A percentile compares a stretch with the other conserved stretches of the same genome.
phyloP scores from a whole-genome alignment of 768 basidiomycete genomes.

The Tremella fuciformis region DNA sequence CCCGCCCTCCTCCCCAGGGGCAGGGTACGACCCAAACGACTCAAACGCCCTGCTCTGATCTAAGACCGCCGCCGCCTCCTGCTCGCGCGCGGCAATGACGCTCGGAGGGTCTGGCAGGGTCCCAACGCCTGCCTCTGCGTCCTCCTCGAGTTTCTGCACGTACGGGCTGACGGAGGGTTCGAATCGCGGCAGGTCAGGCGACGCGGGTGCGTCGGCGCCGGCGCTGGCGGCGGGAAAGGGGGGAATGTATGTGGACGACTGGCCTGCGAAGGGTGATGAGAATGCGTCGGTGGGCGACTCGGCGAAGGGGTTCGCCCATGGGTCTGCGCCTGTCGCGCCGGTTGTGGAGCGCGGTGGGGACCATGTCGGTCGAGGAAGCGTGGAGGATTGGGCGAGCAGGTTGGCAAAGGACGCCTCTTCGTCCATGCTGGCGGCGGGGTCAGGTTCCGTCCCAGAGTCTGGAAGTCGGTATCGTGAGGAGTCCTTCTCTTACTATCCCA shows the following conservation, averaged over 20 bases:
- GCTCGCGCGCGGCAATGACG: slow-evolving; percentile 40
- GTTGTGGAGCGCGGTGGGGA: background rate
- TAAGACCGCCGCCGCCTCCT: slow-evolving; percentile 4
- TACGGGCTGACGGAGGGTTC: slow-evolving; percentile 31
- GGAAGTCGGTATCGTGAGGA: too few relatives aligned
- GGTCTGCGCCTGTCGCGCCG: slow-evolving; percentile 22
- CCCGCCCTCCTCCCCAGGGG: slow-evolving; percentile 4
- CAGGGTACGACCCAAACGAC: too few relatives aligned
- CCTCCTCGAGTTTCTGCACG: slow-evolving; percentile 32
- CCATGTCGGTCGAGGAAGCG: slow-evolving; percentile 24
- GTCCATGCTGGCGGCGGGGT: slow-evolving; percentile 22
- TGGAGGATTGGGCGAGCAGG: slow-evolving; percentile 36
- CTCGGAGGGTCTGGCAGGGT: slow-evolving; percentile 39
- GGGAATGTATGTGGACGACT: slow-evolving; percentile 7
- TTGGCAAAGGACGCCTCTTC: slow-evolving; percentile 42
- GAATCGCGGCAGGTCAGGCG: background rate
- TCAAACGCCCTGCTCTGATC: background rate
- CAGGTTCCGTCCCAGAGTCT: too few relatives aligned
- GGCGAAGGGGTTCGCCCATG: slow-evolving; percentile 50
- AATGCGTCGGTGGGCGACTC: slow-evolving; percentile 18
- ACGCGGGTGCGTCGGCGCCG: too few relatives aligned
- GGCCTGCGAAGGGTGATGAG: slow-evolving; percentile 5
- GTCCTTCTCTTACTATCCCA: too few relatives aligned
- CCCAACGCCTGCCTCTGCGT: slow-evolving; percentile 15
- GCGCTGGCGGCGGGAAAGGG: background rate